Evolutionary conservation across 192 early-diverging fungal species (phyloP), one percentile per base, ranked within the genome.

Genomic region (Backusella sp.): DNA sequence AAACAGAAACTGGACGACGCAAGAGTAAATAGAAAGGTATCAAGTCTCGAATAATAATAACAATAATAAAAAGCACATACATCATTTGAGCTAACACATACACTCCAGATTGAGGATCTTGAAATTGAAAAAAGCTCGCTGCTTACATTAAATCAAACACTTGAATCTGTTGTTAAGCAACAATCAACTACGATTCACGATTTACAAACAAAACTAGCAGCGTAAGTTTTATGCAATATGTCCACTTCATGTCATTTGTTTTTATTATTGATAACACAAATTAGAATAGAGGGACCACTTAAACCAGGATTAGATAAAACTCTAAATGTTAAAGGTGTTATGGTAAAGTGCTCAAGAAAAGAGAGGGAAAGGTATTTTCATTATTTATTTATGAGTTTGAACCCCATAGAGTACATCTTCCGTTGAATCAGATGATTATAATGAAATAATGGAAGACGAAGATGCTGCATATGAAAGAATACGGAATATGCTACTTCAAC

Each of bases 111-210:
- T 35, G 68, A 70, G 8, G 76, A 77, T 34, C 41, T 77, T 32
- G 76, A 77, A 77, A 77, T 77, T n/a, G 76, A 77, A 77, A 77
- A 77, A n/a, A 62, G 44, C 4, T 71, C 68, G 17, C 21, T 77
- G 0, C 71, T 77, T 36, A 65, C 76, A 17, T n/a, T 77, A 32
- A 77, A 77, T 15, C 21, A 70, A 39, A 77, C 76, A 34, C 23
- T 77, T 7, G 76, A 77, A 71, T 35, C 76, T 8, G 69, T 52
- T 2, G 76, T 77, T 41, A 44, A 53, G 32, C 68, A 72, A 30
- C 76, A 77, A 41, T 70, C 76, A 23, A 46, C 26, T 37, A 52
- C 49, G 6, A 77, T 77, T 41, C 21, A 41, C 2, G 69, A 77
- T 39, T 72, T 77, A 26, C 21, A 77, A 66, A 70, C 28, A 41